Evolutionary conservation across 75 land plant species (phyloP), one percentile per base, ranked within the genome.

Genomic region (Selaginella tamariscina): DNA sequence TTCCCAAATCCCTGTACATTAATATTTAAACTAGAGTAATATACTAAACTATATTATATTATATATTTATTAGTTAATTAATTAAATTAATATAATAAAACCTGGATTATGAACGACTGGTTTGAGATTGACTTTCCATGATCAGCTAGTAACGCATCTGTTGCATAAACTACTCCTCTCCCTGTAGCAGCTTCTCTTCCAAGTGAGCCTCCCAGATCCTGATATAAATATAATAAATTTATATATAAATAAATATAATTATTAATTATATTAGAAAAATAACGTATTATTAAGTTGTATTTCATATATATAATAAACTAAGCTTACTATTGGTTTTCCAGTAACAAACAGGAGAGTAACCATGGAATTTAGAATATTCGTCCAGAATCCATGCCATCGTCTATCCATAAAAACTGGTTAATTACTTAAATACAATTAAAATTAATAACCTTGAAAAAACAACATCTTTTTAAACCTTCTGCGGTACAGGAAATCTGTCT

Each of bases 141-240:
- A 32, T 93, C 96, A 30, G 74, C 68, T 28, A 87, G 80, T 56
- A 87, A 54, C 13, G 91, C 85, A 65, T 85, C 82, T 49, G 83
- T 82, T 8, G 83, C 91, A 77, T 31, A 89, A 26, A 93, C 76
- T 29, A 93, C 96, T 63, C 98, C 98, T 68, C 98, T 75, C 33
- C 98, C 98, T 26, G 96, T 93, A 54, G 98, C 98, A 70, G 98
- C 91, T 5, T 93, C 98, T 32, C 96, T 82, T 54, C 98, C 98
- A 27, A 93, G 78, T 24, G 98, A 87, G 22, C 91, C 91, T 30
- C 91, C 88, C 57, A 87, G 83, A 71, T 87, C 91, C 91, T 91
- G 32, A 33, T 5, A 39, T 5, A 15, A 5, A 39, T 5, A 39
- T 5, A 39, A 5, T 5, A 39, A 5, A 39, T 39, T 15, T 5